A percentile compares a stretch with the other conserved stretches of the same genome.
Evolutionary conservation across 164 flowering plant genomes (phyloP).

Genomic region (Stephania japonica): DNA sequence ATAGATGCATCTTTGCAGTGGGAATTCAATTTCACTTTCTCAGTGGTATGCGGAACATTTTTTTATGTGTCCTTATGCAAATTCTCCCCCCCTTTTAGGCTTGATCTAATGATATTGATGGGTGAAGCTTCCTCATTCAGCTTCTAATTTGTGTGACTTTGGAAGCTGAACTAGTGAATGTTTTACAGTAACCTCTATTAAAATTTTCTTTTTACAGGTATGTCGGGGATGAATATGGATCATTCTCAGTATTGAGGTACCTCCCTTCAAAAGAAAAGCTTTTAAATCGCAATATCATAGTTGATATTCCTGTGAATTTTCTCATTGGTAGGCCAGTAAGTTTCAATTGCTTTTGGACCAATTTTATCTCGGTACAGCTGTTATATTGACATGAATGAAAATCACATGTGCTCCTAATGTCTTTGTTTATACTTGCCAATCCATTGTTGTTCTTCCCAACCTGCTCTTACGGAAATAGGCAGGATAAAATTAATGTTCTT

Average conservation of each 20-base stretch:
- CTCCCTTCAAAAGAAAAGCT: constrained; percentile 47
- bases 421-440: constrained; percentile 36
- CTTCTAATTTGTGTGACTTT: neutral
- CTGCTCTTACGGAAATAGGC: constrained; percentile 69
- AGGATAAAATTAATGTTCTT: constrained; percentile 25
- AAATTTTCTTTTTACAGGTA: constrained; percentile 37
- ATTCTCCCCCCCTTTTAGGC: neutral
- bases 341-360: neutral
- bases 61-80: constrained; percentile 43
- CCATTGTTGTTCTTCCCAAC: constrained; percentile 81
- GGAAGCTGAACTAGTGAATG: neutral
- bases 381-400: constrained; percentile 3
- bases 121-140: neutral
- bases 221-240: constrained; percentile 74
- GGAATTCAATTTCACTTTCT: constrained; percentile 77
- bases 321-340: constrained; percentile 35
- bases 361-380: neutral
- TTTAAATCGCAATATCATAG: constrained; percentile 46
- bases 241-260: constrained; percentile 58
- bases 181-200: constrained; percentile 6
- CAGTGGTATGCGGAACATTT: constrained; percentile 54
- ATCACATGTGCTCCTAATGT: constrained; percentile 53
- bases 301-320: constrained; percentile 34
- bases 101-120: neutral
- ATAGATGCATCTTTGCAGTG: constrained; percentile 49